Base-by-base conservation (phyloP, 805 yeast genomes). In the Saturnispora galanensis region DNA sequence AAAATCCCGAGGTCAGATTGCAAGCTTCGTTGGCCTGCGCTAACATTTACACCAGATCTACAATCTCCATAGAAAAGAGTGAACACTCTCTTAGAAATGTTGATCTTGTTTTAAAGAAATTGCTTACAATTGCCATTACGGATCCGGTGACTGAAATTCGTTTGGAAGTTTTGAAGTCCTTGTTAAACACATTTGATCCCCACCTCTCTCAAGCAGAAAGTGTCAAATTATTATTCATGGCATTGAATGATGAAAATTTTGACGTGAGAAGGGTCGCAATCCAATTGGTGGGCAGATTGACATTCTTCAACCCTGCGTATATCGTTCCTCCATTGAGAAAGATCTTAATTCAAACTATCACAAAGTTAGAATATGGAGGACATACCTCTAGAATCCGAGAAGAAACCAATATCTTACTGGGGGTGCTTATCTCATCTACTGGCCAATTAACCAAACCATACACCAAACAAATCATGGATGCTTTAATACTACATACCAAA, bases 141-240 rank as follows among this genome's bases (percentile, higher is more conserved):
- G 99, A 93, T 53, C 86, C 95, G 0, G 76, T 76, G 3, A 76
- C 90, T 2, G 97, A 89, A 47, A 85, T 90, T 30, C 69, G 99
- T 46, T 65, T 84, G 9, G 89, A 84, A 49, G 87, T 90, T 1
- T 66, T 93, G 46, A 73, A 73, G 42, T 74, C 88, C 38, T 67
- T 94, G 33, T 84, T 84, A 32, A 74, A 79, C 2, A 73, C 73
- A 47, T 84, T 90, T 59, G 97, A 93, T 56, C 85, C 96, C 0
- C 97, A 93, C 56, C 64, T 93, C 30, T 86, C 97, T 0, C 97
- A 93, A 60, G 94, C 96, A 1, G 95, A 85, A 48, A 89, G 88
- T 59, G 90, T 89, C 30, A 71, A 86, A 44, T 64, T 89, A 11
- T 67, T 93, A 17, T 86, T 90, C 55, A 84, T 89, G 69, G 90